phyloP scores from a whole-genome alignment of 116 monocot species.

The Trichopus zeylanicus region DNA sequence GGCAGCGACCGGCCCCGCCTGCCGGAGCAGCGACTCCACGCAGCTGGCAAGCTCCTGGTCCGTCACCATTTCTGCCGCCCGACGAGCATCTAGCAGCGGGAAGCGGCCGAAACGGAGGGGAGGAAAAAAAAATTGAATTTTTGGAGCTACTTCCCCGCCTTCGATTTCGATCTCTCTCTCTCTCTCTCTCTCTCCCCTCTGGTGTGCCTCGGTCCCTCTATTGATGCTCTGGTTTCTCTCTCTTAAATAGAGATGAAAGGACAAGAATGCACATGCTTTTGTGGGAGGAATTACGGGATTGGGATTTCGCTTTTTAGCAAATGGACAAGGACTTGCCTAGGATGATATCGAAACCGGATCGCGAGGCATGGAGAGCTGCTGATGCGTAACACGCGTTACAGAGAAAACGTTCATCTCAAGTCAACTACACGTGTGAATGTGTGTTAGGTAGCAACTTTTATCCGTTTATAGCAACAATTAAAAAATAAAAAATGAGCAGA shows the following conservation, averaged over 20 bases:
- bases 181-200: constrained; percentile 3
- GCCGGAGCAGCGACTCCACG: constrained; percentile 77
- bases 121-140: not conserved
- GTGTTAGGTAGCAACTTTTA: no score
- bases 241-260: not conserved
- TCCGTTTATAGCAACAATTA: no score
- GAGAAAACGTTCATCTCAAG: no score
- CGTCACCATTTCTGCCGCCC: constrained; percentile 36
- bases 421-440: no score
- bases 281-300: not conserved
- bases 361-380: no score
- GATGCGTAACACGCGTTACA: no score
- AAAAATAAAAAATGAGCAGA: no score
- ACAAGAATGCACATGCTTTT: not conserved
- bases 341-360: no score
- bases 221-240: constrained; percentile 8
- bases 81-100: not conserved
- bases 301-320: not conserved
- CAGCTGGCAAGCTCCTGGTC: constrained; percentile 83
- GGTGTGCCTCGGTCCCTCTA: no score
- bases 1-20: constrained; percentile 16
- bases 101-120: no score
- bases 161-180: constrained; percentile 11
- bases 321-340: no score
- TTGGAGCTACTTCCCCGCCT: constrained; percentile 1